These are phyloP conservation scores for Alternaria tenuissima DNA, from an alignment of 2,329 filamentous ascomycete genomes.

Conservation along the genomic window DNA sequence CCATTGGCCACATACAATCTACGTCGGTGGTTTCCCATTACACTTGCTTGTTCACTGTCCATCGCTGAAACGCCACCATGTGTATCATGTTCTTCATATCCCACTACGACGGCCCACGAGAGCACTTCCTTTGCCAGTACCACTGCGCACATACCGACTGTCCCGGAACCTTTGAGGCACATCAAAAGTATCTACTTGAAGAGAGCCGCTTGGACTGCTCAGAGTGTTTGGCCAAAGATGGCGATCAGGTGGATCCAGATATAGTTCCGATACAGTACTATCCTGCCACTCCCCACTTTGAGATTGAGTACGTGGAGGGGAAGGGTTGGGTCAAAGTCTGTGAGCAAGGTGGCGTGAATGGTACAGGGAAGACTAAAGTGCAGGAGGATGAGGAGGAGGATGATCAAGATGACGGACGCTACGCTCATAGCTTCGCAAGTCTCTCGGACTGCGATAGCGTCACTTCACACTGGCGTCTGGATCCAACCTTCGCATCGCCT, in stretches of 20 bases:
- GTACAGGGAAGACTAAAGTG: neutral
- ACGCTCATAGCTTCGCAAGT: neutral
- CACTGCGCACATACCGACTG: conserved; percentile 15
- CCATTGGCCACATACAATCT: no score
- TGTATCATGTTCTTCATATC: conserved; percentile 17
- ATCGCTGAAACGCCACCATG: conserved; percentile 4
- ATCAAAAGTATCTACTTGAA: conserved; percentile 11
- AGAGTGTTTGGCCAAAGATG: neutral
- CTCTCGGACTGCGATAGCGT: conserved; percentile 9
- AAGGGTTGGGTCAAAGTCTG: neutral
- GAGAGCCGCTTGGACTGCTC: neutral
- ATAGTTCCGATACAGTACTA: neutral
- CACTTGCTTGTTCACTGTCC: neutral
- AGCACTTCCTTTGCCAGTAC: neutral
- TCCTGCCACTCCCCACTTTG: neutral
- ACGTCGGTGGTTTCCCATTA: neutral
- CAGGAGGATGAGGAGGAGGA: neutral
- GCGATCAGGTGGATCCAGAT: neutral
- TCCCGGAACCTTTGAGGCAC: neutral
- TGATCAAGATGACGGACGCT: neutral
- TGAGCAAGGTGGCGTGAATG: neutral
- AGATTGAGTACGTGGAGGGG: neutral
- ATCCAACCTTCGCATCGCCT: neutral
- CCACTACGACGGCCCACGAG: neutral
- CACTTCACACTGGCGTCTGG: conserved; percentile 4